Conservation (phyloP, 177 flowering plant species). For the Tripterygium wilfordii region DNA sequence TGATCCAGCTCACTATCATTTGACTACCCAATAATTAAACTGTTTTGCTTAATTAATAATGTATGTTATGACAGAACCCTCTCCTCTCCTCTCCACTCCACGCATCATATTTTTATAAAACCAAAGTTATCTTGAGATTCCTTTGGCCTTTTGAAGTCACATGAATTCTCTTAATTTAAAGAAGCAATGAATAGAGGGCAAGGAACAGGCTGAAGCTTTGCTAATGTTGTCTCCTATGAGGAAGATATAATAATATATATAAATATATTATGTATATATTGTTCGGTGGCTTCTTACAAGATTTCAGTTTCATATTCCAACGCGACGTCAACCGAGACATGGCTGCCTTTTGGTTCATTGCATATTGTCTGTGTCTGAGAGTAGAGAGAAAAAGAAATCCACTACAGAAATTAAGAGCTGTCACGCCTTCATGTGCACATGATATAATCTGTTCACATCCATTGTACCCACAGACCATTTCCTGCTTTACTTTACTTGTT, state of each 20-base stretch:
- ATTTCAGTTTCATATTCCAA: no score
- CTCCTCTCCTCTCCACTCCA: not conserved
- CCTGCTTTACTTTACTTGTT: no score
- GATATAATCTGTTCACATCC: no score
- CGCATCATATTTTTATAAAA: no score
- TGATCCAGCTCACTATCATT: not conserved
- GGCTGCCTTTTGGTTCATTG: no score
- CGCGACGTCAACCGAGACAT: no score
- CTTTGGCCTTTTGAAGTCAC: slow-evolving; percentile 11
- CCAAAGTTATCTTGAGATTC: slow-evolving; percentile 25
- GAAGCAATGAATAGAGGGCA: slow-evolving; percentile 1
- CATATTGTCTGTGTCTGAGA: no score
- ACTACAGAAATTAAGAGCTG: no score
- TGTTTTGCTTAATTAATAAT: not conserved
- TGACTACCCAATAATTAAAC: not conserved
- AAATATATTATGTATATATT: not conserved
- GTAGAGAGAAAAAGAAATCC: no score
- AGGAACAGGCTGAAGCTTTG: slow-evolving; percentile 1
- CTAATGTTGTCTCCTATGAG: slow-evolving; percentile 12
- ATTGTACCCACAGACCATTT: no score
- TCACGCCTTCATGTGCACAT: no score
- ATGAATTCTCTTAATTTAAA: slow-evolving; percentile 5
- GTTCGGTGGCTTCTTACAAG: not conserved
- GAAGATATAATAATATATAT: slow-evolving; percentile 2
- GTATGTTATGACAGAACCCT: not conserved